These are phyloP conservation scores for Conidiobolus incongruus DNA, from an alignment of 371 early-diverging fungal genomes.

Conservation along the genomic window DNA sequence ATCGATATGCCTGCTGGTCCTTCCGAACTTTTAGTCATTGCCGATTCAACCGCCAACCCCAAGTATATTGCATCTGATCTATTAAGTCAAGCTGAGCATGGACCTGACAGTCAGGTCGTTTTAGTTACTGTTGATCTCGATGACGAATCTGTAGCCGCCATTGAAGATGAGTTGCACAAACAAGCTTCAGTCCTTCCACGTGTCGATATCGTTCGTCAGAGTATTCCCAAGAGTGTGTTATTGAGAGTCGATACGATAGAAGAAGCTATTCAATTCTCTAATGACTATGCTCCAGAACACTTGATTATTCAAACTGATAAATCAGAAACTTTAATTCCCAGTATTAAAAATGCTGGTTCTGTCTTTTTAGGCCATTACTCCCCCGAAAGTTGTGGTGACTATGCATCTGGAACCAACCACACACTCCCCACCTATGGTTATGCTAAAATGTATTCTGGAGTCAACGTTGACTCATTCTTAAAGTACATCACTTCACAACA, in stretches of 20 bases:
- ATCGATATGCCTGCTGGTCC: conserved; percentile 99
- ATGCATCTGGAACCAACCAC: conserved; percentile 98
- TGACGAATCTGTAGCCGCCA: conserved; percentile 30
- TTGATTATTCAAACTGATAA: conserved; percentile 76
- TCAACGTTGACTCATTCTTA: conserved; percentile 79
- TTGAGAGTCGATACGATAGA: conserved; percentile 38
- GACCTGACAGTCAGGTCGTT: conserved; percentile 88
- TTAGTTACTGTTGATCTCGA: conserved; percentile 61
- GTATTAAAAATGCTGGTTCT: conserved; percentile 75
- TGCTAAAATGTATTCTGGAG: conserved; percentile 92
- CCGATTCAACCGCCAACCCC: conserved; percentile 61
- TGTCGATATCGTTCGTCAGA: conserved; percentile 63
- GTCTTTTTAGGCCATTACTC: conserved; percentile 92
- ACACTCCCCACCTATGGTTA: conserved; percentile 96
- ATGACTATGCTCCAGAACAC: conserved; percentile 93
- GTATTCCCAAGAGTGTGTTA: conserved; percentile 63
- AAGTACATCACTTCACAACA: conserved; percentile 91
- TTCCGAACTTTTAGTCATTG: conserved; percentile 87
- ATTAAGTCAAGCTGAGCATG: conserved; percentile 94
- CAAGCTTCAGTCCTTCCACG: conserved; percentile 79
- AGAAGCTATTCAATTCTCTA: conserved; percentile 72
- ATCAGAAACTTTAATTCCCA: conserved; percentile 31
- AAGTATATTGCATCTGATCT: conserved; percentile 88
- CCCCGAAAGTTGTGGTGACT: conserved; percentile 95
- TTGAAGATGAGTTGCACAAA: conserved; percentile 48